phyloP scores from a whole-genome alignment of 164 flowering plant genomes.

The Malania oleifera region DNA sequence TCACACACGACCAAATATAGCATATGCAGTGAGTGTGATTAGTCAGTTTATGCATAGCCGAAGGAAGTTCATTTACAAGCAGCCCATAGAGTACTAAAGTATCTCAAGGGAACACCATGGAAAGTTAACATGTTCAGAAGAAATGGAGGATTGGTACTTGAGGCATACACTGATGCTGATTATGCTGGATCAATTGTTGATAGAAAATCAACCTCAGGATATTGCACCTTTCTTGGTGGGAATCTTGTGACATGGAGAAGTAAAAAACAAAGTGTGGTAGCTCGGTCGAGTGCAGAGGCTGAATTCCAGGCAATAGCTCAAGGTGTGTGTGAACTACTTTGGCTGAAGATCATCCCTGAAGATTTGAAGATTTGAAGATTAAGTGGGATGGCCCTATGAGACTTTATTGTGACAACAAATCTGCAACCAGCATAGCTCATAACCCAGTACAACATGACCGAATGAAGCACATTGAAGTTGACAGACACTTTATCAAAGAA shows the following conservation, averaged over 20 bases:
- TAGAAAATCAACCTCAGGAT: too few relatives aligned
- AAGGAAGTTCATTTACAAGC: too few relatives aligned
- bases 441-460: constrained; percentile 1
- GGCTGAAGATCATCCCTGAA: neutral
- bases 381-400: too few relatives aligned
- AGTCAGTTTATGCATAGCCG: too few relatives aligned
- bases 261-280: too few relatives aligned
- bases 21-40: too few relatives aligned
- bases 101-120: neutral
- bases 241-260: too few relatives aligned
- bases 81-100: neutral
- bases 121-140: neutral
- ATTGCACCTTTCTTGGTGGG: too few relatives aligned
- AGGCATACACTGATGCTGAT: too few relatives aligned
- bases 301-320: constrained; percentile 1
- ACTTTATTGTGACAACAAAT: too few relatives aligned
- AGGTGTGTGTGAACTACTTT: neutral
- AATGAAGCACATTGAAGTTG: neutral
- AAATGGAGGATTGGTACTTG: neutral
- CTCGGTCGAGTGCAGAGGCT: too few relatives aligned
- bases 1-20: constrained; percentile 1
- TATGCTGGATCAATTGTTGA: too few relatives aligned
- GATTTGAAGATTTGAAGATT: neutral
- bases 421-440: neutral
- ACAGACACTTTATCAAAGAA: constrained; percentile 1